Evolutionary conservation across 1,139 yeast species (phyloP), one percentile per base, ranked within the genome.

Genomic region (Debaryomycetaceae sp.): DNA sequence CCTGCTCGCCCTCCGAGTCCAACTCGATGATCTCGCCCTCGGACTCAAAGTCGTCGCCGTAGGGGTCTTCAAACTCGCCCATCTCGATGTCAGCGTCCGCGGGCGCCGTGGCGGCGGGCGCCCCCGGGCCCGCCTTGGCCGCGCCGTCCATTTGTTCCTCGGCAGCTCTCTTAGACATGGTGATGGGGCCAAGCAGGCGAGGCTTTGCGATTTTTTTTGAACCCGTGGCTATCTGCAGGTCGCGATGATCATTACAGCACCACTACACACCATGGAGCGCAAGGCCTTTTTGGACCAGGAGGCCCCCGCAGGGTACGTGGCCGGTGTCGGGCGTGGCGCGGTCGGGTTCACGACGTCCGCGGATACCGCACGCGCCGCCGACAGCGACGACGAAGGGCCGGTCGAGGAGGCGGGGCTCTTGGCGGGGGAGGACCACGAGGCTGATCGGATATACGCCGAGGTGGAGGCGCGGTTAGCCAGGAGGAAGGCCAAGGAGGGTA

Each of bases 321-420:
- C 97, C 2, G 98, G 98, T 19, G 60, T 88, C 6, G 98, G 97
- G 0, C 67, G 98, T 49, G 98, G 98, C 12, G 98, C 97, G 2
- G 75, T 85, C 0, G 97, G 97, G 2, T 89, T 89, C 53, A 78
- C 91, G 1, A 84, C 95, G 0, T 72, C 86, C 37, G 83, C 91
- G 2, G 94, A 83, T 42, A 58, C 82, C n/a, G 83, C 82, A 1
- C 22, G 50, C 61, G 16, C 60, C 58, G 23, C 62, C 17, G 35
- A 43, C 4, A 38, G 46, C 16, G 58, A 53, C 15, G 71, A 68
- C 14, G 79, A 75, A 4, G 29, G 19, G 9, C 10, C 11, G 10
- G n/a, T 18, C 12, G 3, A n/a, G 12, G 4, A n/a, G 12, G 7
- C 15, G 16, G 3, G 24, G 17, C 9, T 17, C 20, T 6, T 5